Evolutionary conservation across 2,329 filamentous ascomycete genomes (phyloP).

Genomic region (Beauveria medogensis): DNA sequence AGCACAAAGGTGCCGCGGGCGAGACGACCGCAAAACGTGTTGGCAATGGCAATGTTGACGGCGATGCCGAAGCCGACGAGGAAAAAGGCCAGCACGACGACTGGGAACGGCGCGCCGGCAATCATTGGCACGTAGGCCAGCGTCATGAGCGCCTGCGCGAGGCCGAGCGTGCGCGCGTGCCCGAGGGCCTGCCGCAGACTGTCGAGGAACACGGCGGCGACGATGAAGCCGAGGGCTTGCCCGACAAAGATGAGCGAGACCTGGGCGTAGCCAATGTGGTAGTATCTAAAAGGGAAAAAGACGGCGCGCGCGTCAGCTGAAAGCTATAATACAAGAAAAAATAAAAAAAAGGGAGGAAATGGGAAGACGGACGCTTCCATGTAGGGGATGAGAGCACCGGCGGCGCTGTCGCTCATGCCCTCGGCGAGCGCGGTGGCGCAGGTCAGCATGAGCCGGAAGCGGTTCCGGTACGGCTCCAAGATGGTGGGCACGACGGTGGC

Average conservation of each 20-base stretch:
- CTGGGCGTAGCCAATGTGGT: constrained; percentile 66
- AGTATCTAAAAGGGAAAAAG: constrained; percentile 38
- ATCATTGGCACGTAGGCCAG: constrained; percentile 58
- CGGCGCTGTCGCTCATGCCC: constrained; percentile 66
- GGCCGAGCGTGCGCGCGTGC: constrained; percentile 57
- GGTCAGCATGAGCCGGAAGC: constrained; percentile 55
- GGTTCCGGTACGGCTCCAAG: constrained; percentile 58
- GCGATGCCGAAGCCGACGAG: constrained; percentile 54
- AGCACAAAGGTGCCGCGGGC: constrained; percentile 46
- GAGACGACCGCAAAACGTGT: constrained; percentile 50
- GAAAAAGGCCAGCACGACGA: constrained; percentile 61
- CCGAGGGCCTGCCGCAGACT: constrained; percentile 54
- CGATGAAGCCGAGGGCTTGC: constrained; percentile 69
- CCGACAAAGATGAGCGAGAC: constrained; percentile 78
- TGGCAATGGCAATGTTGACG: constrained; percentile 47
- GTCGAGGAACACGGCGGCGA: constrained; percentile 63
- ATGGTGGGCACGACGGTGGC: constrained; percentile 47
- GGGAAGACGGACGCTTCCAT: constrained; percentile 49
- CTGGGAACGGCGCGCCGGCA: constrained; percentile 60
- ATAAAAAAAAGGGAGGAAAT: no score
- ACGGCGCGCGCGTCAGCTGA: neutral
- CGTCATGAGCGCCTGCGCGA: constrained; percentile 54
- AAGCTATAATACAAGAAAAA: no score
- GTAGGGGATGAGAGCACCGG: constrained; percentile 73
- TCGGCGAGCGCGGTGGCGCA: constrained; percentile 61